Base-by-base conservation (phyloP, 164 flowering plant species). In the Saururus chinensis region DNA sequence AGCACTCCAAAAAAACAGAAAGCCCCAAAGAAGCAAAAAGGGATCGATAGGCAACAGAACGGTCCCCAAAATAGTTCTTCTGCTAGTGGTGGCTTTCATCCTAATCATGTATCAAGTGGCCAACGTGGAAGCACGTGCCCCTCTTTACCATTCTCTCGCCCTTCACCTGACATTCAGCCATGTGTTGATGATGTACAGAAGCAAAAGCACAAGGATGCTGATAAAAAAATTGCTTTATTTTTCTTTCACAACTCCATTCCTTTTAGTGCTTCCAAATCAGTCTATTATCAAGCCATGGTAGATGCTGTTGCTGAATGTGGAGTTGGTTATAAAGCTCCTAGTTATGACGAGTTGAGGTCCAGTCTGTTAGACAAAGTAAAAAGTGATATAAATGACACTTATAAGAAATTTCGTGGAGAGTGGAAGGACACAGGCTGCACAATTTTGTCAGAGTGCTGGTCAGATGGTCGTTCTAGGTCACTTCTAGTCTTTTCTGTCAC, bases 361-460 rank as follows among this genome's bases (percentile, higher is more conserved):
- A 56, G 73, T 20, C 82, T 81, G 17, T 60, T 87, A 72, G 84
- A 83, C 51, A 79, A 73, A 66, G 79, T 74, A 63, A 87, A 81
- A 73, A 74, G 67, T 24, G 84, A 82, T 35, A 64, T 82, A 65
- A 68, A 68, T 63, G 83, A 81, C 54, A 60, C 57, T 48, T 75
- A 68, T 63, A 76, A 62, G 45, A 82, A 68, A 67, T 69, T 68
- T 45, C 77, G 75, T 70, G 78, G 75, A 24, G 82, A 74, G 61
- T 87, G 90, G 90, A 80, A 73, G 68, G 77, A 76, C 40, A 70
- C 78, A 10, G 95, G 95, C 40, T 85, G 90, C 71, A 82, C 95
- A 12, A 70, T 87, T 51, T 70, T 85, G 74, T 75, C 80, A 51
- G 83, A 87, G 61, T 65, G 74, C 48, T 84, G 81, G 87, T 75